Percentiles rank a stretch among this genome's conserved stretches.
phyloP scores from a whole-genome alignment of 192 early-diverging fungal species.

The Coemansia sp. region DNA sequence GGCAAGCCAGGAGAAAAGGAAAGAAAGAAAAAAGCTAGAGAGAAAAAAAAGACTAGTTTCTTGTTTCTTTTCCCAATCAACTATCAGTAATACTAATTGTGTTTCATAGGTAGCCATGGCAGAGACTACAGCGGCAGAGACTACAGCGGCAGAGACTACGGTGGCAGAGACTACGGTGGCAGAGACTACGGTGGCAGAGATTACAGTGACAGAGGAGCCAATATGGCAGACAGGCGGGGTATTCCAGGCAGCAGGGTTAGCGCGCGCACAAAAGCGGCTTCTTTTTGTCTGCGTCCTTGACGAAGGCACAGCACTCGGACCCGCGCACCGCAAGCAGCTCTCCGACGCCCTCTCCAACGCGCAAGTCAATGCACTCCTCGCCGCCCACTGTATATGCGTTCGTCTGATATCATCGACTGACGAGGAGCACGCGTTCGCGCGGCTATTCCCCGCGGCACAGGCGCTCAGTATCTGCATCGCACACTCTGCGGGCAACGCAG shows the following conservation, averaged over 20 bases:
- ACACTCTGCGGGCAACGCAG: not conserved
- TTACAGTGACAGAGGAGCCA: not conserved
- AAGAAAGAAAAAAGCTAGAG: too few relatives aligned
- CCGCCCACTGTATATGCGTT: not conserved
- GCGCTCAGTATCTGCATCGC: not conserved
- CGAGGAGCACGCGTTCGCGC: not conserved
- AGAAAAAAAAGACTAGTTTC: too few relatives aligned
- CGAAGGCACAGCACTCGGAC: not conserved
- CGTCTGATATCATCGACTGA: not conserved
- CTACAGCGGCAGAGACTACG: not conserved
- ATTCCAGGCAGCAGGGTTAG: not conserved
- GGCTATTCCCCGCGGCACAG: not conserved
- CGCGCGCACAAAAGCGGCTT: not conserved
- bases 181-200: too few relatives aligned
- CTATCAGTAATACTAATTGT: too few relatives aligned
- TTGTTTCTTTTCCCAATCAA: too few relatives aligned
- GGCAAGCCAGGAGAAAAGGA: too few relatives aligned
- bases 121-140: too few relatives aligned
- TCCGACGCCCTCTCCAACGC: not conserved
- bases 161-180: too few relatives aligned
- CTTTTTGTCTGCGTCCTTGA: not conserved
- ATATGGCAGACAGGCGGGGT: not conserved
- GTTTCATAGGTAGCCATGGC: too few relatives aligned
- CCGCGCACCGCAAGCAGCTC: too few relatives aligned
- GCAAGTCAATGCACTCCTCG: not conserved